Base-by-base conservation (phyloP, 2,329 filamentous ascomycete genomes). In the Boeremia exigua region DNA sequence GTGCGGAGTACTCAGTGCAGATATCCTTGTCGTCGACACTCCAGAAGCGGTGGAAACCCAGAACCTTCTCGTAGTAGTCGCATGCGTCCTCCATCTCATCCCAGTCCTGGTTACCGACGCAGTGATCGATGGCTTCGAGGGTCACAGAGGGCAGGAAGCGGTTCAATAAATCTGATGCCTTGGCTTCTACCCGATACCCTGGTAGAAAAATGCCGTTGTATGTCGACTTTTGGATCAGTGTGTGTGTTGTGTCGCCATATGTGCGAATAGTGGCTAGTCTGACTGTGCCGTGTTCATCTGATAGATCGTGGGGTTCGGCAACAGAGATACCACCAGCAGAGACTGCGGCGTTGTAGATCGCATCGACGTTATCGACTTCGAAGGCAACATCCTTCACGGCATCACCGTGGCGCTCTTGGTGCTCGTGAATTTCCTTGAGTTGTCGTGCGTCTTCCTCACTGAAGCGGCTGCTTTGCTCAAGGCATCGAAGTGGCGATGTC, bases 11-110 rank as follows among this genome's bases (percentile, higher is more conserved):
- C 73, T 96, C 92, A 63, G 91, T 96, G 83, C 87, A 91, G 78
- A 97, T 96, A 74, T 96, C 87, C 65, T 86, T 89, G 81, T 97
- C 94, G 76, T 97, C 94, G 55, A 97, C 93, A 50, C 88, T 92
- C 94, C 94, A 97, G 87, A 97, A 97, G 64, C 93, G 91, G 81
- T 96, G 92, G 85, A 97, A 97, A 50, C 89, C 89, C 27, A 97
- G 89, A 60, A 89, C 90, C 60, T 88, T 86, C 80, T 97, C 93
- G 80, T 97, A 98, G 77, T 86, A 88, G 55, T 82, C 81, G 71
- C 86, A 88, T 19, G 82, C 79, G 43, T 79, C 78, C 53, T 88
- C 83, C 84, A 98, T 96, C 76, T 93, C 88, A 76, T 92, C 83
- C 94, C 94, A 97, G 77, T 92, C 89, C 81, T 97, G 93, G 81